Evolutionary conservation across 2,329 filamentous ascomycete genomes (phyloP), one percentile per base, ranked within the genome.

Genomic region (Arachnomyces sp.): DNA sequence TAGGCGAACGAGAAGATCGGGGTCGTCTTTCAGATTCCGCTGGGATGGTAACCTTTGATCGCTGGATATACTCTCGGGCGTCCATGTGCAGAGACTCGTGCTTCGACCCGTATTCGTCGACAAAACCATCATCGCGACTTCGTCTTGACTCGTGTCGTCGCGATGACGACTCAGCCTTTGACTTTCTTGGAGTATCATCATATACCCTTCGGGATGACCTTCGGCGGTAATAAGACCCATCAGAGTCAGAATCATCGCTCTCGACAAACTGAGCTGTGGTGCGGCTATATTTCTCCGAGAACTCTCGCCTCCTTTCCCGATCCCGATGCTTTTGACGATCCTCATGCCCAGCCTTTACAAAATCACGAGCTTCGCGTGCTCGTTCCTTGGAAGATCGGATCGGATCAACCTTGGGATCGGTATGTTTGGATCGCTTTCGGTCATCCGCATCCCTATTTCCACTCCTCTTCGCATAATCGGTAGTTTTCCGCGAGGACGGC

Each of bases 251-350:
- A 9, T 56, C 56, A 7, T 44, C 48, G 18, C 38, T 44, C 17
- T 51, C 50, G 3, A 53, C 51, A 42, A 54, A 57, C 3, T 54
- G 31, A 13, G 48, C 50, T 28, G 50, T n/a, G n/a, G n/a, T 45
- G 17, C 51, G 53, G 18, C 57, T 58, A 38, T 59, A 56, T 46
- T 68, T 70, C 20, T 64, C 62, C 28, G 55, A 60, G 32, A 50
- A 50, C 38, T 67, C 65, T 40, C 58, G 60, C 40, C 53, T 60
- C 38, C 64, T 61, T 49, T 68, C 66, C 47, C 60, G 66, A 45
- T 65, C 65, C 39, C 62, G 60, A 44, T 49, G 51, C 51, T 64
- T 68, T 38, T 55, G 60, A 28, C 56, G 58, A 43, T 58, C 56
- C 36, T 56, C 50, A 44, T 58, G 57, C 17, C 49, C 50, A 6